Evolutionary conservation across 768 basidiomycete genomes (phyloP).

Genomic region (Lactarius akahatsu): DNA sequence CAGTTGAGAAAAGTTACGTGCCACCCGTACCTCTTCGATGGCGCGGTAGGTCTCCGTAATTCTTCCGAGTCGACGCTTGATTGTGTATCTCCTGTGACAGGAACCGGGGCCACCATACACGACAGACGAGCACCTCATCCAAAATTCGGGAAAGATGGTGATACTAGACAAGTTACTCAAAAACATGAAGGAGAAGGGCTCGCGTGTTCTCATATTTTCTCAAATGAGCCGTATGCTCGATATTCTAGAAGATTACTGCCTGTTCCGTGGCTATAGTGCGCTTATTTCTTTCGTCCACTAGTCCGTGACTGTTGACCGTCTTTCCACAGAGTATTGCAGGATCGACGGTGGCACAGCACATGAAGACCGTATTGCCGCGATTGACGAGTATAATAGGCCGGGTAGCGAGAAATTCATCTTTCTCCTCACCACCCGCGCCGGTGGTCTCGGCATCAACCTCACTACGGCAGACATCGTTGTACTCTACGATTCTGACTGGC

Average conservation of each 20-base stretch:
- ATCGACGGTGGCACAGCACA: constrained; percentile 96
- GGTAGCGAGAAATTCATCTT: constrained; percentile 96
- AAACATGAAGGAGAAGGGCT: constrained; percentile 90
- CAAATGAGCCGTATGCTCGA: constrained; percentile 99
- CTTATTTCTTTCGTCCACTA: constrained; percentile 16
- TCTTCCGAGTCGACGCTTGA: not conserved
- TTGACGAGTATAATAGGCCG: constrained; percentile 97
- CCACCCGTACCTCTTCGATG: constrained; percentile 91
- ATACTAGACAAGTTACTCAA: constrained; percentile 91
- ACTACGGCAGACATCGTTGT: constrained; percentile 95
- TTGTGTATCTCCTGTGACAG: constrained; percentile 37
- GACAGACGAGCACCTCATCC: constrained; percentile 92
- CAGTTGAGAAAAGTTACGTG: constrained; percentile 91
- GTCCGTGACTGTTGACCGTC: constrained; percentile 19
- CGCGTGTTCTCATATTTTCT: constrained; percentile 93
- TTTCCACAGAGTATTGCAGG: constrained; percentile 79
- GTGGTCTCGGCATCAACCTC: constrained; percentile 95
- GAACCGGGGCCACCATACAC: constrained; percentile 99
- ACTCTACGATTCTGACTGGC: constrained; percentile 97
- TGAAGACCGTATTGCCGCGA: constrained; percentile 91
- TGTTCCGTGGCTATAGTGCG: constrained; percentile 87
- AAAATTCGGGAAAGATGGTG: constrained; percentile 96
- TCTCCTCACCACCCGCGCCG: constrained; percentile 93
- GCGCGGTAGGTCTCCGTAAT: constrained; percentile 56
- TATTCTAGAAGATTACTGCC: constrained; percentile 95